Evolutionary conservation across 768 basidiomycete genomes (phyloP).

Genomic region (Rhizopogon rudus): DNA sequence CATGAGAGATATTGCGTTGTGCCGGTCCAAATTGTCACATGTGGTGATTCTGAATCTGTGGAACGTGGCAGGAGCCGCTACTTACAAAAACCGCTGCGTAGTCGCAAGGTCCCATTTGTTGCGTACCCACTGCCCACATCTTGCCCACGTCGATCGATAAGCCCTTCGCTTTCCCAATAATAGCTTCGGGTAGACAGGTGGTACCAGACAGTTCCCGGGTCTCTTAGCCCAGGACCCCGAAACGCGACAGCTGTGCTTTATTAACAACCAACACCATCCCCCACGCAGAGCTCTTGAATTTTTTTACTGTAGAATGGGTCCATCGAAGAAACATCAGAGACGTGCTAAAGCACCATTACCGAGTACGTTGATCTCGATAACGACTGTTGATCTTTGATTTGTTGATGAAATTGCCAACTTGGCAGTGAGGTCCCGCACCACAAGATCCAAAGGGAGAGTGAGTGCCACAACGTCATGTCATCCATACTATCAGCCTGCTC

Average conservation of each 20-base stretch:
- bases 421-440: conserved; percentile 52
- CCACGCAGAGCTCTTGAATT: conserved; percentile 20
- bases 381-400: neutral
- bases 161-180: too few species aligned
- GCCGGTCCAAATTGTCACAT: too few species aligned
- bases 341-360: conserved; percentile 31
- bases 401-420: conserved; percentile 19
- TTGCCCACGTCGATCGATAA: too few species aligned
- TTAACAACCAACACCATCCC: conserved; percentile 32
- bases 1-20: too few species aligned
- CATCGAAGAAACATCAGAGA: conserved; percentile 36
- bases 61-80: too few species aligned
- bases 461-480: conserved; percentile 27
- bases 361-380: conserved; percentile 31
- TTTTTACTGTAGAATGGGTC: conserved; percentile 34
- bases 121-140: too few species aligned
- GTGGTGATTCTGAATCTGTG: too few species aligned
- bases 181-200: conserved; percentile 5
- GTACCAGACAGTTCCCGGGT: conserved; percentile 19
- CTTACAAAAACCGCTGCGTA: too few species aligned
- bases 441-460: conserved; percentile 56
- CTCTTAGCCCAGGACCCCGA: conserved; percentile 25
- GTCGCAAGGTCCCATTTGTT: too few species aligned
- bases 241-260: conserved; percentile 27
- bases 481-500: conserved; percentile 11